These are phyloP conservation scores for Solanum ossicruentum DNA, from an alignment of 257 asterid species.

Conservation along the genomic window DNA sequence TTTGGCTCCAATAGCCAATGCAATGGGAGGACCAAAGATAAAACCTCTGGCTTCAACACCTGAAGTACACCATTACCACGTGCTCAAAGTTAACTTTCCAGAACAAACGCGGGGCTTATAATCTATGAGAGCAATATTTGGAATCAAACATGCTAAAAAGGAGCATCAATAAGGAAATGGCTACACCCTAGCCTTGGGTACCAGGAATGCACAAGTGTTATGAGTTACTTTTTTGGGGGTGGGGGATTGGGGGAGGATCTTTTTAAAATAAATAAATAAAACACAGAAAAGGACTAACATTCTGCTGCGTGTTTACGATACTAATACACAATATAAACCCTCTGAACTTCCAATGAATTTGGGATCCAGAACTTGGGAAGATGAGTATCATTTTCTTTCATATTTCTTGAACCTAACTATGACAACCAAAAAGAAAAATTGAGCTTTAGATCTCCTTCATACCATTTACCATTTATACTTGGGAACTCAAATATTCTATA, in stretches of 20 bases:
- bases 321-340: neutral
- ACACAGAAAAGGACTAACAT: neutral
- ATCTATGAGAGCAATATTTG: neutral
- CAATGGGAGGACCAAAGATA: conserved; percentile 95
- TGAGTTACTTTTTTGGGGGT: neutral
- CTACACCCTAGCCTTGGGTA: neutral
- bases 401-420: neutral
- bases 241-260: neutral
- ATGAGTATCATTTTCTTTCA: neutral
- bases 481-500: neutral
- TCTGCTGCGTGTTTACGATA: neutral
- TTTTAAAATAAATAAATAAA: neutral
- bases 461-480: neutral
- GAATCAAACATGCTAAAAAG: neutral
- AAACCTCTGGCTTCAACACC: conserved; percentile 96
- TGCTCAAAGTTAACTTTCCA: neutral
- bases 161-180: neutral
- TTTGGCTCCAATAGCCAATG: conserved; percentile 89
- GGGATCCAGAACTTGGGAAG: neutral
- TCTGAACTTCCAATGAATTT: neutral
- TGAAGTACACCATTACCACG: conserved; percentile 13
- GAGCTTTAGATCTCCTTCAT: neutral
- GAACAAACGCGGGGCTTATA: neutral
- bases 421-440: neutral
- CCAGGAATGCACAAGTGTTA: neutral